Percentiles rank a stretch among this genome's conserved stretches.
Conservation (phyloP, 1,284 basidiomycete genomes). For the Gomphus sp. region DNA sequence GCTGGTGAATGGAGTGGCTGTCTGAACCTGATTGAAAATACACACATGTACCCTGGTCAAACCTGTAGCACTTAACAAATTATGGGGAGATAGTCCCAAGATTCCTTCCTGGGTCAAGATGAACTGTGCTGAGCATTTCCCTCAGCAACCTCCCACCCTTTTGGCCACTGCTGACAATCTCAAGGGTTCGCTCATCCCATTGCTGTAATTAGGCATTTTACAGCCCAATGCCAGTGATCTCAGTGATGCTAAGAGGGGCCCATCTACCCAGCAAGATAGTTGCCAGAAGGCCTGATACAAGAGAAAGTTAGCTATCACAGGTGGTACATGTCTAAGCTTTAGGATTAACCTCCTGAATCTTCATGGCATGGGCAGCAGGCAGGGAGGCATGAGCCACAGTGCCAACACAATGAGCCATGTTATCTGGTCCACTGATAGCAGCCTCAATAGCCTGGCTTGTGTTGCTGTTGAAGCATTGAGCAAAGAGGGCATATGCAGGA, state of each 20-base stretch:
- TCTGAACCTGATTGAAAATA: neutral
- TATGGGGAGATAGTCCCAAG: constrained; percentile 62
- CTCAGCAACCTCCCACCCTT: constrained; percentile 62
- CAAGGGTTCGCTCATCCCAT: constrained; percentile 72
- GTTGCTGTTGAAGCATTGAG: constrained; percentile 72
- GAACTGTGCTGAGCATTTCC: constrained; percentile 70
- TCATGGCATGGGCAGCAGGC: constrained; percentile 57
- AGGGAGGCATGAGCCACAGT: constrained; percentile 57
- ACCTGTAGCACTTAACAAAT: constrained; percentile 70
- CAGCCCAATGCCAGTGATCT: constrained; percentile 68
- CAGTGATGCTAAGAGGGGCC: constrained; percentile 62
- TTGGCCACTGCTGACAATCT: constrained; percentile 62
- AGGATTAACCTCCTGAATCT: constrained; percentile 63
- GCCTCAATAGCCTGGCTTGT: constrained; percentile 66
- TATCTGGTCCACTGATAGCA: constrained; percentile 65
- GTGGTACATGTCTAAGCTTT: constrained; percentile 49
- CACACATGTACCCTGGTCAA: constrained; percentile 58
- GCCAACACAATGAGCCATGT: constrained; percentile 64
- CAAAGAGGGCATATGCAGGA: constrained; percentile 59
- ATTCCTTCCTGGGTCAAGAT: constrained; percentile 43
- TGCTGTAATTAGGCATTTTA: constrained; percentile 37
- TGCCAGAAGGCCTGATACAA: constrained; percentile 63
- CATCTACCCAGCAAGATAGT: constrained; percentile 64
- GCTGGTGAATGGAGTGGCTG: too few species aligned
- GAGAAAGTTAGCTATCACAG: constrained; percentile 56